Percentiles rank a stretch among this genome's conserved stretches.
phyloP scores from a whole-genome alignment of 169 alveolate genomes.

The Plasmodium yoelii region DNA sequence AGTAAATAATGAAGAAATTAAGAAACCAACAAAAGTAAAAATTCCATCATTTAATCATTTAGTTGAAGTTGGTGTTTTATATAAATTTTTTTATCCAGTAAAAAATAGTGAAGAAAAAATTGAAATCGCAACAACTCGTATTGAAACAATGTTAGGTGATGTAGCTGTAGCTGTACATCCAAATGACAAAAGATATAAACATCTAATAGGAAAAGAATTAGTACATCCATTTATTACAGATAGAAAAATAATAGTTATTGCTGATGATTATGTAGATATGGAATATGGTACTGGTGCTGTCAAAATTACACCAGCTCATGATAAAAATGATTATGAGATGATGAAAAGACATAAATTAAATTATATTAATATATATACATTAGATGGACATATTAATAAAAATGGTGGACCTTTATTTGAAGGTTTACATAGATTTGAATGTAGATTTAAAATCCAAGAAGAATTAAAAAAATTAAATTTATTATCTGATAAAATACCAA shows the following conservation, averaged over 20 bases:
- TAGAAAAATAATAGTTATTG: conserved; percentile 94
- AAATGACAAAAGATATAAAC: conserved; percentile 93
- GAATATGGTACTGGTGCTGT: conserved; percentile 99
- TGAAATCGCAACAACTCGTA: conserved; percentile 97
- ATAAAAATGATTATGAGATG: conserved; percentile 98
- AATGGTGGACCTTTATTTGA: conserved; percentile 95
- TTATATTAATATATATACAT: conserved; percentile 94
- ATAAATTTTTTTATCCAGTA: conserved; percentile 95
- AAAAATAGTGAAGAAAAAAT: conserved; percentile 89
- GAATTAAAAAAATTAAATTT: conserved; percentile 93
- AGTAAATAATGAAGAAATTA: conserved; percentile 96
- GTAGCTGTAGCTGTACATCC: conserved; percentile 99
- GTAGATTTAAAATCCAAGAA: conserved; percentile 94
- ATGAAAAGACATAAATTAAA: conserved; percentile 95
- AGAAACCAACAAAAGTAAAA: conserved; percentile 89
- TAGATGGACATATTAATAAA: conserved; percentile 96
- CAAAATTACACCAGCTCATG: conserved; percentile 99
- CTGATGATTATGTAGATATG: conserved; percentile 97
- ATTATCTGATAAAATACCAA: conserved; percentile 89
- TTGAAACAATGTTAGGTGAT: conserved; percentile 99
- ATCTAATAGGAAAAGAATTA: conserved; percentile 96
- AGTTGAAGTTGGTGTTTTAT: conserved; percentile 98
- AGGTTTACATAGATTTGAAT: conserved; percentile 96
- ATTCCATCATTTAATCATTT: conserved; percentile 82
- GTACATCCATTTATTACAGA: conserved; percentile 98